These are phyloP conservation scores for Papiliotrema flavescens DNA, from an alignment of 1,284 basidiomycete species.

Conservation along the genomic window DNA sequence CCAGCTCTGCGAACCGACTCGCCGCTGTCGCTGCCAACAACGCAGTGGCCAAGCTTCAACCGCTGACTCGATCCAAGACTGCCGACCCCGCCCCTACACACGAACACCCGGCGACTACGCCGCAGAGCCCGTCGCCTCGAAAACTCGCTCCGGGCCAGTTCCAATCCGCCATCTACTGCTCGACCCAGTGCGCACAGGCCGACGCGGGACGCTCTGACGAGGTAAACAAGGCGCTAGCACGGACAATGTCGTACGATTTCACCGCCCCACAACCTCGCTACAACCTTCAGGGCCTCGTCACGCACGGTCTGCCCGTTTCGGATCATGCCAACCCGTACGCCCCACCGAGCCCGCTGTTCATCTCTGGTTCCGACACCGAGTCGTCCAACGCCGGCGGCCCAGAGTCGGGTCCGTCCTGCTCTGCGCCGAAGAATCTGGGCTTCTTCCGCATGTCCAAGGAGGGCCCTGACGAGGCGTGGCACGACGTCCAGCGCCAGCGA, in stretches of 20 bases:
- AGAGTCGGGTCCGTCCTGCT: constrained; percentile 21
- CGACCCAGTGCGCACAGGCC: constrained; percentile 25
- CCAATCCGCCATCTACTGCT: constrained; percentile 43
- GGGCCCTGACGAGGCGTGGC: constrained; percentile 39
- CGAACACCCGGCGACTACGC: constrained; percentile 5
- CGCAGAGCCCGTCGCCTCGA: constrained; percentile 4
- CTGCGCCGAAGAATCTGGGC: constrained; percentile 36
- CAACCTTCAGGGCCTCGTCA: constrained; percentile 1
- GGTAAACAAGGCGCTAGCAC: constrained; percentile 29
- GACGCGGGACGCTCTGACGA: constrained; percentile 29
- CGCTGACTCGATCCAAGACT: constrained; percentile 30
- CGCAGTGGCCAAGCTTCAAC: constrained; percentile 19
- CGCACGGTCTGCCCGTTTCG: constrained; percentile 12
- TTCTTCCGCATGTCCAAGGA: constrained; percentile 38
- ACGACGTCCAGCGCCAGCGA: constrained; percentile 31
- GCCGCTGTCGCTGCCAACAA: constrained; percentile 22
- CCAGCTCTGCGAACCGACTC: constrained; percentile 23
- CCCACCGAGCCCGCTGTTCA: constrained; percentile 41
- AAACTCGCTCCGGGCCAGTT: constrained; percentile 9
- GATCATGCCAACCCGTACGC: constrained; percentile 17
- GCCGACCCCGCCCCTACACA: constrained; percentile 13
- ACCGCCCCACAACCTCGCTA: constrained; percentile 5
- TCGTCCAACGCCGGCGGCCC: constrained; percentile 27
- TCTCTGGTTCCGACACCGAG: constrained; percentile 38
- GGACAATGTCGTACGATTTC: constrained; percentile 27